Evolutionary conservation across 1,284 basidiomycete species (phyloP).

Genomic region (Ganoderma boninense): DNA sequence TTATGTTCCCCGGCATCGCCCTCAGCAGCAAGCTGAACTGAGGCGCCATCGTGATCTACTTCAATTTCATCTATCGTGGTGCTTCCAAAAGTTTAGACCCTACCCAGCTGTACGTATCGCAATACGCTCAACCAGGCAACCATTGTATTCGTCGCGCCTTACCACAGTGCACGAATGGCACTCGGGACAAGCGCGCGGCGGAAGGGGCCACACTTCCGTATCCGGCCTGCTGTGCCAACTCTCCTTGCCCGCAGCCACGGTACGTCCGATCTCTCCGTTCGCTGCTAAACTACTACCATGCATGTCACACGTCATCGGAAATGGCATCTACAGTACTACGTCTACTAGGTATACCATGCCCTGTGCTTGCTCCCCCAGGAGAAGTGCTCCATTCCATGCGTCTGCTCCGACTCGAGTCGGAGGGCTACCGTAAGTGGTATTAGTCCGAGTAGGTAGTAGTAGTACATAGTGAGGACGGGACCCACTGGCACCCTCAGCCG

Average conservation of each 20-base stretch:
- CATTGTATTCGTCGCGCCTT: background rate
- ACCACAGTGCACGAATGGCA: background rate
- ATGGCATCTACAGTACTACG: background rate
- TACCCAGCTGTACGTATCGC: background rate
- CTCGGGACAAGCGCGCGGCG: too few relatives aligned
- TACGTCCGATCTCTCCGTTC: background rate
- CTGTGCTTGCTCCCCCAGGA: background rate
- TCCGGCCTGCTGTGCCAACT: background rate
- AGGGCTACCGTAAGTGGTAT: too few relatives aligned
- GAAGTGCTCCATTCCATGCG: background rate
- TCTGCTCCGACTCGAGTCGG: background rate
- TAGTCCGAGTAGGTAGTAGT: too few relatives aligned
- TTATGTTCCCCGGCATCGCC: background rate
- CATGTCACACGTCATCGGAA: background rate
- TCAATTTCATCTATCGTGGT: too few relatives aligned
- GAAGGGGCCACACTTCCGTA: background rate
- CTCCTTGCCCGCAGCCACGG: too few relatives aligned
- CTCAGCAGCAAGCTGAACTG: background rate
- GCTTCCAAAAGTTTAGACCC: background rate
- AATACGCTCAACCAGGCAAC: background rate
- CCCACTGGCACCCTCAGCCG: background rate
- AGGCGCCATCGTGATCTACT: background rate
- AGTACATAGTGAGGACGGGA: background rate
- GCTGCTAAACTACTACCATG: background rate
- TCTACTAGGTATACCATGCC: background rate